phyloP scores from a whole-genome alignment of 139 green algal genomes.

The Ettlia oleoabundans region DNA sequence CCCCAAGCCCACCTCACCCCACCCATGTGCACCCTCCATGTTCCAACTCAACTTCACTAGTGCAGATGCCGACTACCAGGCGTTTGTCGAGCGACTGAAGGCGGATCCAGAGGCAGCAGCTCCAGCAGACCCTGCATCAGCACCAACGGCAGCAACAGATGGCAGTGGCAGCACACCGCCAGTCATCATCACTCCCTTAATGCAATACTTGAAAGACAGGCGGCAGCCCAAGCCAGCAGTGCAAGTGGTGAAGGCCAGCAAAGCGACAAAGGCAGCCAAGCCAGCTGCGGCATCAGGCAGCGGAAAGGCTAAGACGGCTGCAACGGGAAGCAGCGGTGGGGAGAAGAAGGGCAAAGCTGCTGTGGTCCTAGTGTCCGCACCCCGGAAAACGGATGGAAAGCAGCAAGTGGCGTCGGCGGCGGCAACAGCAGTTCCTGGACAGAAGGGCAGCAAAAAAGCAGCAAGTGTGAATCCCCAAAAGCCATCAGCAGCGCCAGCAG shows the following conservation, averaged over 20 bases:
- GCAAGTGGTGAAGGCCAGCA: neutral
- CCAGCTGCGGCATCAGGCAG: neutral
- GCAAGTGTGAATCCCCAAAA: neutral
- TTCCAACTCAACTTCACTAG: too few relatives aligned
- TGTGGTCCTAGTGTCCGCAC: neutral
- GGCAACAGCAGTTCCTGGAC: neutral
- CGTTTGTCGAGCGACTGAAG: conserved; percentile 64
- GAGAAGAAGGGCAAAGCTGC: too few relatives aligned
- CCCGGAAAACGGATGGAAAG: neutral
- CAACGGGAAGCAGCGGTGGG: too few relatives aligned
- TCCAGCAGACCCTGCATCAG: neutral
- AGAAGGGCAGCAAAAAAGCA: neutral
- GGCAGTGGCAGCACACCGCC: neutral
- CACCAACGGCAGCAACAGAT: neutral
- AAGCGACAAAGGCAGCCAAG: neutral
- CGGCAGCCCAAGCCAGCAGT: neutral
- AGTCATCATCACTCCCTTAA: conserved; percentile 17
- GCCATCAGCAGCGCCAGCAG: neutral
- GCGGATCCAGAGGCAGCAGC: conserved; percentile 42
- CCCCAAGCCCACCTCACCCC: too few relatives aligned
- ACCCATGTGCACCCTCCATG: too few relatives aligned
- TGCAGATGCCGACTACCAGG: conserved; percentile 74
- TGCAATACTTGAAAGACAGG: conserved; percentile 46
- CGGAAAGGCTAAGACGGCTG: neutral
- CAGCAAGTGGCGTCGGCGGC: neutral